These are phyloP conservation scores for Fraxinus greggii DNA, from an alignment of 305 asterid genomes.

Conservation along the genomic window DNA sequence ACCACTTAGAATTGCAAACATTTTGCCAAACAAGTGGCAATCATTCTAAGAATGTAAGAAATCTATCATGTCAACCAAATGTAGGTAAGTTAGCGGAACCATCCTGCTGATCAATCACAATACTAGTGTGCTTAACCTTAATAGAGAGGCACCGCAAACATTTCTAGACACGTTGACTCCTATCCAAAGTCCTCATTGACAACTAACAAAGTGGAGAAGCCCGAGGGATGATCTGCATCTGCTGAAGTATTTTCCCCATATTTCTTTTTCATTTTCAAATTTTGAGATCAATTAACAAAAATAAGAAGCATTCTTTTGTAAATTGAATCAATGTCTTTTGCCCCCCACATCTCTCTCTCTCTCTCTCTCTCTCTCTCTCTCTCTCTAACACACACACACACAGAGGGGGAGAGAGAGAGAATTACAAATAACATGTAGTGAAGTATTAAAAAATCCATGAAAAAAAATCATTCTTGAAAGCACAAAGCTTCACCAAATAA, in stretches of 20 bases:
- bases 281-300: not conserved
- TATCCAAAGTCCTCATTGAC: not conserved
- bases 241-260: not conserved
- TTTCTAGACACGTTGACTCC: not conserved
- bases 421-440: too few species aligned
- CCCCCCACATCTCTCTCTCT: too few species aligned
- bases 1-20: not conserved
- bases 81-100: not conserved
- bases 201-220: not conserved
- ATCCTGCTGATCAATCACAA: not conserved
- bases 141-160: not conserved
- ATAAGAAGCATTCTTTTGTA: not conserved
- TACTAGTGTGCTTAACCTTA: not conserved
- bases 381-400: too few species aligned
- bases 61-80: not conserved
- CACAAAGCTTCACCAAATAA: not conserved
- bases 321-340: not conserved
- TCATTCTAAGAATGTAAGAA: slow-evolving; percentile 1
- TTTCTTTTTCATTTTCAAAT: not conserved
- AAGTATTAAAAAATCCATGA: not conserved
- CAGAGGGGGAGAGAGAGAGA: too few species aligned
- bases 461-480: not conserved
- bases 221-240: not conserved
- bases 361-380: too few species aligned
- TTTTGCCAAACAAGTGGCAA: slow-evolving; percentile 3